Conservation (phyloP, 139 green algal species). For the Mesotaenium endlicherianum region DNA sequence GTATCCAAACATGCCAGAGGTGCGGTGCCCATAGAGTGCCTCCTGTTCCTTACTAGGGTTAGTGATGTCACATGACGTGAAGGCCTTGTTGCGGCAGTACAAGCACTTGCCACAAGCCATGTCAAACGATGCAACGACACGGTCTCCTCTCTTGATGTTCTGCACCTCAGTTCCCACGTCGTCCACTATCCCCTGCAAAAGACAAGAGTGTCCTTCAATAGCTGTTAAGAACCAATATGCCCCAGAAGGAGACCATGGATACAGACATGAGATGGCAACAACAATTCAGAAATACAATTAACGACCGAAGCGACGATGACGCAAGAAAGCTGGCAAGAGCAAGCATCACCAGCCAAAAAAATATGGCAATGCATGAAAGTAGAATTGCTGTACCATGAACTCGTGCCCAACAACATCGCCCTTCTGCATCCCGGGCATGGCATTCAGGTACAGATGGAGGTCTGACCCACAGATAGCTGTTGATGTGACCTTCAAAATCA, state of each 20-base stretch:
- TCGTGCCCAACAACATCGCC: conserved; percentile 71
- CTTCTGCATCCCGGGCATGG: conserved; percentile 67
- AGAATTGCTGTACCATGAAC: no score
- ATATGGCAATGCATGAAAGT: no score
- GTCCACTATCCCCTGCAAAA: conserved; percentile 9
- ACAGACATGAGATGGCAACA: no score
- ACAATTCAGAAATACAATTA: no score
- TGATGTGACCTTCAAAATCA: conserved; percentile 63
- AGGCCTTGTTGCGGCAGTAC: conserved; percentile 59
- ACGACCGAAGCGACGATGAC: no score
- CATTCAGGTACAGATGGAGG: conserved; percentile 69
- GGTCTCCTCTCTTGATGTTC: conserved; percentile 61
- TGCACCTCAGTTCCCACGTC: conserved; percentile 40
- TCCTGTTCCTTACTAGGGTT: conserved; percentile 59
- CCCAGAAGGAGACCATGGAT: no score
- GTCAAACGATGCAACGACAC: conserved; percentile 72
- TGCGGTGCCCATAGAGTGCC: conserved; percentile 55
- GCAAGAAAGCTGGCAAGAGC: no score
- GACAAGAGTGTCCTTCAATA: no score
- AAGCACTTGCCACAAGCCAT: conserved; percentile 68
- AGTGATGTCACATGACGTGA: conserved; percentile 60
- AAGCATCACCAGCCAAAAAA: no score
- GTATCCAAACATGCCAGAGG: conserved; percentile 50
- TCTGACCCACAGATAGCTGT: conserved; percentile 74
- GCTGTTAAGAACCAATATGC: no score